Evolutionary conservation across 2,329 filamentous ascomycete species (phyloP), one percentile per base, ranked within the genome.

Genomic region (Periconia digitata): DNA sequence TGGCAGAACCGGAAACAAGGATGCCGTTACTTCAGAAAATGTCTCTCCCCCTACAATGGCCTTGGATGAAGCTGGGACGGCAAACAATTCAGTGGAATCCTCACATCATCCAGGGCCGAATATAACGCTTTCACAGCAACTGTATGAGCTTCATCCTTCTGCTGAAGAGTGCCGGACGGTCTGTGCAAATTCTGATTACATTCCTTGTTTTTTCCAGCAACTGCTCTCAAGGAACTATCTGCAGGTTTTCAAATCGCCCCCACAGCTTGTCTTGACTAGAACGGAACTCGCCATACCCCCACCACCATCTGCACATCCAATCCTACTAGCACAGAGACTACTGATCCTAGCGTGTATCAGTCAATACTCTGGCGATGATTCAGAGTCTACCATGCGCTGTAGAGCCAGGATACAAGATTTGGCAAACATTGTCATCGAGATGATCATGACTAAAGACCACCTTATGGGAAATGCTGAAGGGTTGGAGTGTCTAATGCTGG

Each of bases 161-260:
- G 13, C 16, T 8, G 17, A 40, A 21, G 47, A 49, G 16, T 44
- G 41, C 13, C 27, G 21, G n/a, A 27, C 17, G 5, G n/a, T 49
- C 12, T 49, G 47, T 23, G 34, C 15, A n/a, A 41, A 42, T 2
- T 12, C 36, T 29, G 37, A 37, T 16, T 49, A 44, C 10, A 17
- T 38, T 16, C 41, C 42, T 7, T 49, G 47, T 27, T 41, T 49
- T 29, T 49, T 49, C 42, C 37, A 44, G 12, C 42, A 49, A 18
- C 43, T 49, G 23, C 29, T 49, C 6, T 44, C 27, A 10, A 10
- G 42, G 23, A 34, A 44, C 21, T 45, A 23, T 23, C 32, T 41
- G 16, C 21, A 32, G 2, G 20, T 42, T 13, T 49, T 29, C 21
- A 10, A 8, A n/a, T 44, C 37, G 4, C n/a, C 18, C 18, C 10